A percentile compares a stretch with the other conserved stretches of the same genome.
Evolutionary conservation across 2,329 filamentous ascomycete species (phyloP).

Genomic region (Aureobasidium lini): DNA sequence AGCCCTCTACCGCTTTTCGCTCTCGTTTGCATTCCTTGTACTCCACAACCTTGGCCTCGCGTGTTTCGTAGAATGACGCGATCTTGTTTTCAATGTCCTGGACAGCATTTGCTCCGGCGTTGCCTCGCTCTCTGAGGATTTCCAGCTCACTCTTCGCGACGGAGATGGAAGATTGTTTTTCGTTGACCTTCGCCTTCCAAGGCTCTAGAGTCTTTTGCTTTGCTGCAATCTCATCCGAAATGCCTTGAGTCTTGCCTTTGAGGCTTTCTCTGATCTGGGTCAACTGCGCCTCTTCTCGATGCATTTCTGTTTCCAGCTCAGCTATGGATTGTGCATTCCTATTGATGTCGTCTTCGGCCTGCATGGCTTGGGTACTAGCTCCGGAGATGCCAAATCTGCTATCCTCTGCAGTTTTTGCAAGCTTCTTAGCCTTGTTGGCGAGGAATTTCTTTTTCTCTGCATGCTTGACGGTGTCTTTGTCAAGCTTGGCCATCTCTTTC

Average conservation of each 20-base stretch:
- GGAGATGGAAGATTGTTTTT: conserved; percentile 88
- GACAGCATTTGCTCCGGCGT: conserved; percentile 74
- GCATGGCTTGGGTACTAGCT: conserved; percentile 68
- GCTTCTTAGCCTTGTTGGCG: conserved; percentile 82
- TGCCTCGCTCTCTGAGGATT: conserved; percentile 83
- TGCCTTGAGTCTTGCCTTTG: conserved; percentile 90
- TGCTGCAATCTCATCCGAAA: conserved; percentile 82
- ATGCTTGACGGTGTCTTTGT: conserved; percentile 94
- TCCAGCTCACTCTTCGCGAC: conserved; percentile 91
- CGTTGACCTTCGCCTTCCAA: conserved; percentile 94
- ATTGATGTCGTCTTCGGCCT: conserved; percentile 71
- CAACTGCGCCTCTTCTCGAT: conserved; percentile 73
- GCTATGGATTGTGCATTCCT: conserved; percentile 66
- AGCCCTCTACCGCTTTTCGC: conserved; percentile 64
- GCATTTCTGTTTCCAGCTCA: conserved; percentile 67
- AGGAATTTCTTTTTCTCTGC: conserved; percentile 97
- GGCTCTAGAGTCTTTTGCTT: conserved; percentile 95
- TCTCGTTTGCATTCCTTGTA: conserved; percentile 69
- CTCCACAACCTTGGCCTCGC: conserved; percentile 62
- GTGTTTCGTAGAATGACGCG: conserved; percentile 60
- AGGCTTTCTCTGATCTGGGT: conserved; percentile 74
- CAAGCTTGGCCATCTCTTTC: conserved; percentile 86
- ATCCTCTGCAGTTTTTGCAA: conserved; percentile 76
- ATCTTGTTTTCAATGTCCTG: conserved; percentile 80
- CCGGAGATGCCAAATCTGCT: conserved; percentile 68